Conservation (phyloP, 805 yeast species). For the Saccharomyces mikatae region DNA sequence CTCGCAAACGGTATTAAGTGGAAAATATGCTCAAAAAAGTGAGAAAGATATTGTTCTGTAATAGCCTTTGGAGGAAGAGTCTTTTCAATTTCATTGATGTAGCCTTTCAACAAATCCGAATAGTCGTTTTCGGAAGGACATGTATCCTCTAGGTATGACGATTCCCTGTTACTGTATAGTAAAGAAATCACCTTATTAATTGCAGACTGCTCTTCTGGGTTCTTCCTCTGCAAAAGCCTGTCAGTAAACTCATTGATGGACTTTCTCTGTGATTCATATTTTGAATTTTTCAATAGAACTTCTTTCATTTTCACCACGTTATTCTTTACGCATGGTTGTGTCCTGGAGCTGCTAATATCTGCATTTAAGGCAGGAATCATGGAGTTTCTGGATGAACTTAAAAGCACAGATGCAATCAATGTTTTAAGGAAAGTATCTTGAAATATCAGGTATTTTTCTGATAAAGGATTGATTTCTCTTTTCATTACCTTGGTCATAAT, state of each 20-base stretch:
- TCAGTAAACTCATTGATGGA: conserved; percentile 13
- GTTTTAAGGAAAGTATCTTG: conserved; percentile 16
- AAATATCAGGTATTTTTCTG: conserved; percentile 15
- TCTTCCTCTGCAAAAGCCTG: conserved; percentile 9
- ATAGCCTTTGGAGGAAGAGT: conserved; percentile 11
- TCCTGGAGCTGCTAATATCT: conserved; percentile 9
- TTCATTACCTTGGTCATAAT: conserved; percentile 14
- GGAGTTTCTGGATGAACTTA: conserved; percentile 13
- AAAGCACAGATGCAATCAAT: conserved; percentile 15
- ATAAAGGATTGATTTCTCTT: conserved; percentile 17
- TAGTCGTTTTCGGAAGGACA: conserved; percentile 12
- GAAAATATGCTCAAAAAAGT: conserved; percentile 14
- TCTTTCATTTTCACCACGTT: conserved; percentile 11
- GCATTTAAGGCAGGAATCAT: conserved; percentile 14
- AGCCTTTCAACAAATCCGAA: conserved; percentile 11
- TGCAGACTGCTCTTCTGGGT: conserved; percentile 3
- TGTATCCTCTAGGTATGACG: conserved; percentile 11
- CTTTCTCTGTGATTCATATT: conserved; percentile 8
- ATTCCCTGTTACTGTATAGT: conserved; percentile 5
- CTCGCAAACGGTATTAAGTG: conserved; percentile 14
- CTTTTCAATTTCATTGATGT: conserved; percentile 8
- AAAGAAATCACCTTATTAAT: conserved; percentile 8
- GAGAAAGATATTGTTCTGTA: conserved; percentile 9
- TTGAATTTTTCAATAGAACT: conserved; percentile 12
- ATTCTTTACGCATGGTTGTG: conserved; percentile 10